Percentiles rank a stretch among this genome's conserved stretches.
These are phyloP conservation scores for Malassezia cuniculi DNA, from an alignment of 1,284 basidiomycete species.

Conservation along the genomic window DNA sequence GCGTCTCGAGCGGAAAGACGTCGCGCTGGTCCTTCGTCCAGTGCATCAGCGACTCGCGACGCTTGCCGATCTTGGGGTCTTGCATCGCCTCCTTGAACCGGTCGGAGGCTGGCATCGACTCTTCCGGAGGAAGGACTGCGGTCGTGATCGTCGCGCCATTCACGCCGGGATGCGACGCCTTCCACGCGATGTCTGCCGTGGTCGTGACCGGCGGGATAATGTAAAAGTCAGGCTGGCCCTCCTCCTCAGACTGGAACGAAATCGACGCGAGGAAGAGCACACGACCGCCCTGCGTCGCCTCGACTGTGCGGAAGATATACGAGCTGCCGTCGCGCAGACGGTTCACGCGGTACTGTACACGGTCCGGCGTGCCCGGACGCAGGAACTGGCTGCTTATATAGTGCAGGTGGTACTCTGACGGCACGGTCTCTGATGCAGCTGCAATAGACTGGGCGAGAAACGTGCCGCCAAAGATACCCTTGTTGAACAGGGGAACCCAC, in stretches of 20 bases:
- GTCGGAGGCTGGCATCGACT: no score
- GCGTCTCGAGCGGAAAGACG: not conserved
- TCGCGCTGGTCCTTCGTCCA: slow-evolving; percentile 25
- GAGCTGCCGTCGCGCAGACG: slow-evolving; percentile 38
- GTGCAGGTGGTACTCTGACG: slow-evolving; percentile 23
- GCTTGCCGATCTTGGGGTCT: slow-evolving; percentile 10
- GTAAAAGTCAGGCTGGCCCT: slow-evolving; percentile 28
- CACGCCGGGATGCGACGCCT: slow-evolving; percentile 18
- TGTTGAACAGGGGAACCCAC: not conserved
- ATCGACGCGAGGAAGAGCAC: slow-evolving; percentile 33
- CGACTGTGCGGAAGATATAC: slow-evolving; percentile 36
- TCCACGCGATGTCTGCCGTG: slow-evolving; percentile 5
- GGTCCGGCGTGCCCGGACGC: slow-evolving; percentile 22
- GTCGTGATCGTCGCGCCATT: no score
- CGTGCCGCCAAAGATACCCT: slow-evolving; percentile 31
- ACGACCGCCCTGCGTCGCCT: slow-evolving; percentile 27
- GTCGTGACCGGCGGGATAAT: slow-evolving; percentile 27
- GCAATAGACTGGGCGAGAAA: slow-evolving; percentile 36
- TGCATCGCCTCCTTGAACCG: no score
- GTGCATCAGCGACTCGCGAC: slow-evolving; percentile 19
- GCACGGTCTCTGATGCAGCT: slow-evolving; percentile 29
- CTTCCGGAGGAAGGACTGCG: no score
- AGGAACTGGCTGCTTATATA: slow-evolving; percentile 38
- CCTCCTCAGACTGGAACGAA: slow-evolving; percentile 39
- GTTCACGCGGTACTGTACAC: slow-evolving; percentile 34